phyloP scores from a whole-genome alignment of 2,329 filamentous ascomycete genomes.

The Proliferodiscus dingleyae region DNA sequence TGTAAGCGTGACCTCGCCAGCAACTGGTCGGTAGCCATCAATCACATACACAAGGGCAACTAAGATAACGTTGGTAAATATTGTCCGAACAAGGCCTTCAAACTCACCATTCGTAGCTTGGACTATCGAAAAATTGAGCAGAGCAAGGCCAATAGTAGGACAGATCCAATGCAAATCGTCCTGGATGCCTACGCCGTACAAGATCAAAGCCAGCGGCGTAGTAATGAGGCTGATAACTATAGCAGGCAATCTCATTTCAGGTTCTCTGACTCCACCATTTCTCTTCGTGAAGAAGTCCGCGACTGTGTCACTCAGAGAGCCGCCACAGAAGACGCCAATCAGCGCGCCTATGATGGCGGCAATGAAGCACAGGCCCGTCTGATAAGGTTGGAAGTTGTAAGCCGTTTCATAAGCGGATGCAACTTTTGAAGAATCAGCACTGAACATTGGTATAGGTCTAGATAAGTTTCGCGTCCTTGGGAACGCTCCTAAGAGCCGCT shows the following conservation, averaged over 20 bases:
- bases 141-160: conserved; percentile 48
- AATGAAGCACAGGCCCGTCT: conserved; percentile 20
- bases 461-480: too few relatives aligned
- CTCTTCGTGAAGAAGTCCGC: conserved; percentile 40
- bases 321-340: conserved; percentile 16
- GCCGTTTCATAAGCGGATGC: conserved; percentile 38
- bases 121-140: conserved; percentile 52
- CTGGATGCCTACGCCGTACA: conserved; percentile 45
- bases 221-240: conserved; percentile 47
- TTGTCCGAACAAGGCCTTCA: too few relatives aligned
- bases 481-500: too few relatives aligned
- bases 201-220: conserved; percentile 41
- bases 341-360: conserved; percentile 16
- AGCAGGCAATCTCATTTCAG: conserved; percentile 55
- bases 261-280: conserved; percentile 52
- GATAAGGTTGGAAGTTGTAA: conserved; percentile 41
- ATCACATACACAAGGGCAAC: conserved; percentile 54
- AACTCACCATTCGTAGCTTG: conserved; percentile 52
- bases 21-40: conserved; percentile 52
- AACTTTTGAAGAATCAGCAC: too few relatives aligned
- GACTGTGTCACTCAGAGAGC: conserved; percentile 19
- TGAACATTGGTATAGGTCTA: too few relatives aligned
- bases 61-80: too few relatives aligned
- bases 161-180: conserved; percentile 49
- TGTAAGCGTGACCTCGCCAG: conserved; percentile 50